A percentile compares a stretch with the other conserved stretches of the same genome.
phyloP scores from a whole-genome alignment of 202 grass and related monocot genomes.

The Tripidium arundinaceum region DNA sequence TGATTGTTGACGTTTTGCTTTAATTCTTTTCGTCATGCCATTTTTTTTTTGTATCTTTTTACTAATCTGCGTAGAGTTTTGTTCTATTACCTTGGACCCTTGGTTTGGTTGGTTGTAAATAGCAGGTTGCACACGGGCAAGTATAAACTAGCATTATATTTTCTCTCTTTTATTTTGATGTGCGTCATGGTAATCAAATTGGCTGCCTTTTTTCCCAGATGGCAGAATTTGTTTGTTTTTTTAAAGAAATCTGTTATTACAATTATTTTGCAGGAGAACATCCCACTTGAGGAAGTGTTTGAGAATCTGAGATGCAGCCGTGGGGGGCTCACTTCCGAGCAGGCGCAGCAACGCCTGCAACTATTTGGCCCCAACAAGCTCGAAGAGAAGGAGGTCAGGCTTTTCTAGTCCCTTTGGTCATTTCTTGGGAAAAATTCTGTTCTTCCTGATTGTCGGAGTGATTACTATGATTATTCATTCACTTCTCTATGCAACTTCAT shows the following conservation, averaged over 20 bases:
- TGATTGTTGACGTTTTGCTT: background rate
- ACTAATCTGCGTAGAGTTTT: background rate
- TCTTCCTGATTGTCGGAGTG: background rate
- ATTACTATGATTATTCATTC: background rate
- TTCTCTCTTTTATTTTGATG: background rate
- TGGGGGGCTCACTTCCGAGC: constrained; percentile 49
- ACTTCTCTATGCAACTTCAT: background rate
- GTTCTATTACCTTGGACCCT: background rate
- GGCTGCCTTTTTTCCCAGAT: background rate
- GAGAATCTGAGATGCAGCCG: constrained; percentile 76
- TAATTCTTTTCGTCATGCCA: background rate
- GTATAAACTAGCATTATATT: background rate
- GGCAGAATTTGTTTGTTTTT: background rate
- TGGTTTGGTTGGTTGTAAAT: background rate
- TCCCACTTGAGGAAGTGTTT: constrained; percentile 89
- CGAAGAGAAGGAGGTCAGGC: constrained; percentile 78
- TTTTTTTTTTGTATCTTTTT: background rate
- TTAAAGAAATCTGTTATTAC: background rate
- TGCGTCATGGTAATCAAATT: background rate
- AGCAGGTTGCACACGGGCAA: background rate
- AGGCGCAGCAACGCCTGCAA: constrained; percentile 66
- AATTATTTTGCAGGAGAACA: constrained; percentile 67
- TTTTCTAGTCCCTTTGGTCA: background rate
- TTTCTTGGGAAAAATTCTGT: background rate
- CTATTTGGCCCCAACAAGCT: constrained; percentile 96